These are phyloP conservation scores for Fonsecaea multimorphosa DNA, from an alignment of 2,329 filamentous ascomycete species.

Conservation along the genomic window DNA sequence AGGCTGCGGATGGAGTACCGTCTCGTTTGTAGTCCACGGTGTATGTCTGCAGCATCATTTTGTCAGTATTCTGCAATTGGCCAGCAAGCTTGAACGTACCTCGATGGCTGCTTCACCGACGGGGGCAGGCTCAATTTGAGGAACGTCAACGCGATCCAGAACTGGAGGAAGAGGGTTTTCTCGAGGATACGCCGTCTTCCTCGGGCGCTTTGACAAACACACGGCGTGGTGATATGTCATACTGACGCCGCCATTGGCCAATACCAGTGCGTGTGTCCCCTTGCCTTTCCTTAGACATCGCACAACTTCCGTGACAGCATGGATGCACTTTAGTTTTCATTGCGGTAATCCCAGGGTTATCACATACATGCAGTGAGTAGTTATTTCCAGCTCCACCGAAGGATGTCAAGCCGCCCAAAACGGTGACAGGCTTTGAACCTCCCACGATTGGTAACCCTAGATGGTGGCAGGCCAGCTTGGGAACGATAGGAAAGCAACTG, in stretches of 20 bases:
- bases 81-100: slow-evolving; percentile 48
- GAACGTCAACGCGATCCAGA: slow-evolving; percentile 48
- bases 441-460: slow-evolving; percentile 59
- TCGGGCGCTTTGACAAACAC: slow-evolving; percentile 57
- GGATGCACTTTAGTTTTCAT: background rate
- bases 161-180: slow-evolving; percentile 53
- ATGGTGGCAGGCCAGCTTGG: slow-evolving; percentile 68
- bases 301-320: slow-evolving; percentile 62
- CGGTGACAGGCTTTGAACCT: slow-evolving; percentile 60
- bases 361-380: slow-evolving; percentile 69
- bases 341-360: background rate
- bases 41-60: slow-evolving; percentile 65
- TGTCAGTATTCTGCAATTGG: too few species aligned
- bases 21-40: slow-evolving; percentile 64
- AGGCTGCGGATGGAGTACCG: slow-evolving; percentile 55
- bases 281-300: slow-evolving; percentile 58
- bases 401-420: slow-evolving; percentile 69
- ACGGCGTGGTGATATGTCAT: slow-evolving; percentile 70
- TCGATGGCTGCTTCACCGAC: slow-evolving; percentile 61
- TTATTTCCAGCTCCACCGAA: slow-evolving; percentile 75
- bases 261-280: slow-evolving; percentile 60
- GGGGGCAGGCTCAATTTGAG: slow-evolving; percentile 49
- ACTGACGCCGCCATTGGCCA: slow-evolving; percentile 70
- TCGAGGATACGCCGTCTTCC: slow-evolving; percentile 54
- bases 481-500: slow-evolving; percentile 72